A percentile compares a stretch with the other conserved stretches of the same genome.
phyloP scores from a whole-genome alignment of 2,329 filamentous ascomycete genomes.

The Sarocladium strictum region DNA sequence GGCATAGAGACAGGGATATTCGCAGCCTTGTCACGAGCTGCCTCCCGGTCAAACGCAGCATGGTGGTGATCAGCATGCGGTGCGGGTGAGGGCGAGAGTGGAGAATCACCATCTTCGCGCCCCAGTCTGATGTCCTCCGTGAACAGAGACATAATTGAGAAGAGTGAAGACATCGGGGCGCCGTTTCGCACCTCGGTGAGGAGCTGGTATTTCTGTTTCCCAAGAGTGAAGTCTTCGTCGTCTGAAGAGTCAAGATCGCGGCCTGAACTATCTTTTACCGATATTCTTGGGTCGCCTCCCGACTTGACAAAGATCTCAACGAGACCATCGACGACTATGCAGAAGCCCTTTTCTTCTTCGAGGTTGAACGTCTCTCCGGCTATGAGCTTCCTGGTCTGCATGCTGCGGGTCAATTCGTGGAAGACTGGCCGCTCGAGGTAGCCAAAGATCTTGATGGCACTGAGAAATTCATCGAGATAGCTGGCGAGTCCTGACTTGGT shows the following conservation, averaged over 20 bases:
- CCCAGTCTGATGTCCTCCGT: constrained; percentile 87
- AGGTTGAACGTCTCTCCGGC: constrained; percentile 91
- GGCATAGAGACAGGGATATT: constrained; percentile 26
- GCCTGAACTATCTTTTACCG: constrained; percentile 6
- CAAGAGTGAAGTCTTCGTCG: constrained; percentile 63
- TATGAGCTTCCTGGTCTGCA: constrained; percentile 96
- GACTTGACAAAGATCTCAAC: constrained; percentile 99
- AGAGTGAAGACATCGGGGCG: constrained; percentile 95
- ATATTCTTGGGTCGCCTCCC: constrained; percentile 28
- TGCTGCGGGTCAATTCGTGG: constrained; percentile 92
- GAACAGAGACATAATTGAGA: constrained; percentile 94
- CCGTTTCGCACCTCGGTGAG: constrained; percentile 97
- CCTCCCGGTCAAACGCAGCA: neutral
- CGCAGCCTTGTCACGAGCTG: neutral
- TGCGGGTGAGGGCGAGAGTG: constrained; percentile 23
- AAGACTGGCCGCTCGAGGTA: constrained; percentile 96
- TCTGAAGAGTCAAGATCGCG: constrained; percentile 38
- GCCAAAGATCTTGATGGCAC: constrained; percentile 97
- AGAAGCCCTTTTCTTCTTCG: constrained; percentile 97
- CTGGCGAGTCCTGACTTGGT: constrained; percentile 89
- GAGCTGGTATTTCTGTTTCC: constrained; percentile 84
- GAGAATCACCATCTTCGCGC: constrained; percentile 49
- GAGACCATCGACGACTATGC: constrained; percentile 89
- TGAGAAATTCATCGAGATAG: constrained; percentile 95
- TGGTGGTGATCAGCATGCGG: constrained; percentile 11